A percentile compares a stretch with the other conserved stretches of the same genome.
These are phyloP conservation scores for Chaetomiaceae sp. DNA, from an alignment of 2,329 filamentous ascomycete species.

Conservation along the genomic window DNA sequence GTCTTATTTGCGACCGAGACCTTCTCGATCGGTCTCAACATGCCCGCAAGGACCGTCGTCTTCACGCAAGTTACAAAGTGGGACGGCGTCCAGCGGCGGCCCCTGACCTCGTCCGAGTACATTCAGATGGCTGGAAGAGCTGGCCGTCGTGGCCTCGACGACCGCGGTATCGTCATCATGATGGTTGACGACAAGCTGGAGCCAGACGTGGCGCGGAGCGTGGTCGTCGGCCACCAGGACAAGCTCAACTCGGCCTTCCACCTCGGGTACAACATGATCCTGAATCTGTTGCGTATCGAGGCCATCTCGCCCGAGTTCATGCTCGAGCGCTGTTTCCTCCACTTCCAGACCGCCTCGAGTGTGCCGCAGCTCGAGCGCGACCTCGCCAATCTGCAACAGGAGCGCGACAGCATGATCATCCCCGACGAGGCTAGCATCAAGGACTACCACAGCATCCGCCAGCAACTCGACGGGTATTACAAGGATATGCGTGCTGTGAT, in stretches of 20 bases:
- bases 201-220: conserved; percentile 85
- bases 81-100: conserved; percentile 74
- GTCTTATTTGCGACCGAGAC: conserved; percentile 97
- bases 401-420: conserved; percentile 70
- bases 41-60: conserved; percentile 99
- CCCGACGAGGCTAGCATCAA: conserved; percentile 83
- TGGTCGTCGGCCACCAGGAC: conserved; percentile 95
- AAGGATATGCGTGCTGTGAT: conserved; percentile 90
- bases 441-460: conserved; percentile 87
- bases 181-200: conserved; percentile 98
- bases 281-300: conserved; percentile 95
- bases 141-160: conserved; percentile 93
- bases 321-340: conserved; percentile 97
- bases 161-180: conserved; percentile 98
- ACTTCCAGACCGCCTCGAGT: conserved; percentile 93
- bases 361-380: conserved; percentile 82
- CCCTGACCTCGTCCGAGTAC: conserved; percentile 91
- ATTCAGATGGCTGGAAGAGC: conserved; percentile 98
- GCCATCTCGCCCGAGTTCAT: conserved; percentile 98
- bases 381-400: conserved; percentile 70
- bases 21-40: conserved; percentile 97
- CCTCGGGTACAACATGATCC: conserved; percentile 97
- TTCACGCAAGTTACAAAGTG: conserved; percentile 96
- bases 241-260: conserved; percentile 97
- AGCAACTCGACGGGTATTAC: conserved; percentile 76